Percentiles rank a stretch among this genome's conserved stretches.
phyloP scores from a whole-genome alignment of 163 green algal species.

The Chlorella variabilis region DNA sequence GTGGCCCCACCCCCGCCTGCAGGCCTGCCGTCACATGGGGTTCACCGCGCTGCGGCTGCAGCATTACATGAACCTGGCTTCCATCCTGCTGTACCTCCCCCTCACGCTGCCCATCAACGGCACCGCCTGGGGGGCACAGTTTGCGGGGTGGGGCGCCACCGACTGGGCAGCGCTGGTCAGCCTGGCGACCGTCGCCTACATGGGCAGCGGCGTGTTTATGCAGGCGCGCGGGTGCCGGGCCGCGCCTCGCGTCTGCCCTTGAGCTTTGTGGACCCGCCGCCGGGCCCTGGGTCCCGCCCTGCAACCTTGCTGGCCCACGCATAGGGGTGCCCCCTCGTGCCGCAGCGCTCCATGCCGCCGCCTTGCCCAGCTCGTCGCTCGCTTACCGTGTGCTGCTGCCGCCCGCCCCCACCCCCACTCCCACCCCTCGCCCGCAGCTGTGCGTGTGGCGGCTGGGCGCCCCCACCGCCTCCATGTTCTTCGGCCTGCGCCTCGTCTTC shows the following conservation, averaged over 20 bases:
- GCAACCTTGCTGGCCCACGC: background rate
- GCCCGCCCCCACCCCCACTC: background rate
- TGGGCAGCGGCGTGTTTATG: slow-evolving; percentile 26
- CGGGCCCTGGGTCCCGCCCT: background rate
- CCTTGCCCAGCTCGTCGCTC: no score
- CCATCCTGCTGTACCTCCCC: slow-evolving; percentile 9
- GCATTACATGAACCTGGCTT: slow-evolving; percentile 13
- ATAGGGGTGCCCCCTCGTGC: no score
- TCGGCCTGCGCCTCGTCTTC: slow-evolving; percentile 31
- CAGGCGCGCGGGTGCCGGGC: background rate
- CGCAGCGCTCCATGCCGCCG: background rate
- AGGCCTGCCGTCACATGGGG: slow-evolving; percentile 33
- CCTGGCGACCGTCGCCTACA: background rate
- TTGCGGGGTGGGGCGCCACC: background rate
- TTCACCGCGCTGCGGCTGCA: slow-evolving; percentile 31
- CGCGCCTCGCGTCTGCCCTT: background rate
- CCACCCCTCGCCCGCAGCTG: background rate
- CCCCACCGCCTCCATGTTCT: slow-evolving; percentile 15
- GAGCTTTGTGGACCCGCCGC: no score
- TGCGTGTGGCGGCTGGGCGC: slow-evolving; percentile 26
- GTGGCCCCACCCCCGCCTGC: no score
- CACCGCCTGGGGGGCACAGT: slow-evolving; percentile 3
- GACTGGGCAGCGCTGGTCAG: slow-evolving; percentile 21
- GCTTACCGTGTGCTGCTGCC: no score
- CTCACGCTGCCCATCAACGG: slow-evolving; percentile 30